These are phyloP conservation scores for Hevea brasiliensis DNA, from an alignment of 345 rosid species.

Conservation along the genomic window DNA sequence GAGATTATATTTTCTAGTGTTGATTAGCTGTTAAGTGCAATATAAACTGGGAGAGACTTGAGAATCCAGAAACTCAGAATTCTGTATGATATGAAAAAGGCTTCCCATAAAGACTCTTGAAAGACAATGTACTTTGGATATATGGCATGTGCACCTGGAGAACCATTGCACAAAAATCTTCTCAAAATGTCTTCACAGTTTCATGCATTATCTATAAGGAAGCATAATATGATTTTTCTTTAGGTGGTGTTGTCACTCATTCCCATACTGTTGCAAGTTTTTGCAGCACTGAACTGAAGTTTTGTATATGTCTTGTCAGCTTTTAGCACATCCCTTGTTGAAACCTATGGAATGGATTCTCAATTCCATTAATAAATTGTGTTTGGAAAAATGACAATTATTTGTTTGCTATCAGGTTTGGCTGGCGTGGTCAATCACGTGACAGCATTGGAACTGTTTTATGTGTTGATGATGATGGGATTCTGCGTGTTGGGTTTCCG, in stretches of 20 bases:
- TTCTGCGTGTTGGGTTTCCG: constrained; percentile 96
- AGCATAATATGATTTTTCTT: not conserved
- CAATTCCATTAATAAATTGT: not conserved
- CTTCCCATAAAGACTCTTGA: not conserved
- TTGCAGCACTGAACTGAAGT: not conserved
- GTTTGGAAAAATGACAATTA: not conserved
- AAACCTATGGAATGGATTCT: not conserved
- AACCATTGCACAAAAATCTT: too few species aligned
- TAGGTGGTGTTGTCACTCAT: not conserved
- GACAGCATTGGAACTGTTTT: constrained; percentile 94
- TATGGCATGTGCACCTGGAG: not conserved
- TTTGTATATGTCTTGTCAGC: not conserved
- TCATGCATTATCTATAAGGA: not conserved
- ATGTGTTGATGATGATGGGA: constrained; percentile 99
- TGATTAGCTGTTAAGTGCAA: not conserved
- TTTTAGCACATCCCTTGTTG: not conserved
- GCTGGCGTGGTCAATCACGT: constrained; percentile 89
- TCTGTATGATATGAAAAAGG: too few species aligned
- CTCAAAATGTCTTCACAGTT: too few species aligned
- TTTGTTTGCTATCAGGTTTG: constrained; percentile 62
- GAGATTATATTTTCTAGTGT: not conserved
- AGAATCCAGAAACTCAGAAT: not conserved
- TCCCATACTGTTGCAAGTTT: not conserved
- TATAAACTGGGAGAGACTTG: not conserved
- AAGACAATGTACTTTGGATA: not conserved